These are phyloP conservation scores for Eimeria necatrix DNA, from an alignment of 169 alveolate species.

Conservation along the genomic window DNA sequence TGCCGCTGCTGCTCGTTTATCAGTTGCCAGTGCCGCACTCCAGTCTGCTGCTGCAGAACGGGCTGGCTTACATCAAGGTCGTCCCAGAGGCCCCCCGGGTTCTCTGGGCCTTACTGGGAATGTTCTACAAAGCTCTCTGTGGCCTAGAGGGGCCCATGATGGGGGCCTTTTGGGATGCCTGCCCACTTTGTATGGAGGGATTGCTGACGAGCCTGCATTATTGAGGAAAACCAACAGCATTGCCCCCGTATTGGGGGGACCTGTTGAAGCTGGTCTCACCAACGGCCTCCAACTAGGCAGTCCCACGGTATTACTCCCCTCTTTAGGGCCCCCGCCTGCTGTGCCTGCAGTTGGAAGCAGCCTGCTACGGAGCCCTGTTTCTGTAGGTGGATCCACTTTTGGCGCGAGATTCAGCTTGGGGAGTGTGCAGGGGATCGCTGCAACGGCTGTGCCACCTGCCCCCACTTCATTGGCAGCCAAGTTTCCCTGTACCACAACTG, in stretches of 20 bases:
- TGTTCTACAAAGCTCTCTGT: background rate
- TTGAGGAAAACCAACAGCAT: background rate
- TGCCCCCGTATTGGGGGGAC: background rate
- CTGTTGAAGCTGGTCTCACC: background rate
- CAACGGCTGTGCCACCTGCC: background rate
- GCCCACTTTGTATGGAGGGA: background rate
- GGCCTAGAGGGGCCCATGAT: background rate
- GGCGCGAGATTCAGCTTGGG: background rate
- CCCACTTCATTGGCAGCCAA: background rate
- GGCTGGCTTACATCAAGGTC: slow-evolving; percentile 1
- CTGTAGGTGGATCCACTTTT: background rate
- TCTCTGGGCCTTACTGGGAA: background rate
- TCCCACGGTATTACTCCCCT: background rate
- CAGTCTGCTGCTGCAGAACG: slow-evolving; percentile 71
- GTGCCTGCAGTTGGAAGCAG: background rate
- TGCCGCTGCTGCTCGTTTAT: slow-evolving; percentile 57
- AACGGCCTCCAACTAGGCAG: background rate
- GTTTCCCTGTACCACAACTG: background rate
- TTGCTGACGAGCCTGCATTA: background rate
- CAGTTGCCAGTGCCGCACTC: slow-evolving; percentile 47
- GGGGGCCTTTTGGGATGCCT: background rate
- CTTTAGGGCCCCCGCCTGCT: slow-evolving; percentile 8
- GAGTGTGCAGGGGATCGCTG: background rate
- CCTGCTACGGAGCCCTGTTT: background rate
- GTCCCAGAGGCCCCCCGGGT: slow-evolving; percentile 12